These are phyloP conservation scores for Ramalina intermedia DNA, from an alignment of 495 filamentous ascomycete species.

Conservation along the genomic window DNA sequence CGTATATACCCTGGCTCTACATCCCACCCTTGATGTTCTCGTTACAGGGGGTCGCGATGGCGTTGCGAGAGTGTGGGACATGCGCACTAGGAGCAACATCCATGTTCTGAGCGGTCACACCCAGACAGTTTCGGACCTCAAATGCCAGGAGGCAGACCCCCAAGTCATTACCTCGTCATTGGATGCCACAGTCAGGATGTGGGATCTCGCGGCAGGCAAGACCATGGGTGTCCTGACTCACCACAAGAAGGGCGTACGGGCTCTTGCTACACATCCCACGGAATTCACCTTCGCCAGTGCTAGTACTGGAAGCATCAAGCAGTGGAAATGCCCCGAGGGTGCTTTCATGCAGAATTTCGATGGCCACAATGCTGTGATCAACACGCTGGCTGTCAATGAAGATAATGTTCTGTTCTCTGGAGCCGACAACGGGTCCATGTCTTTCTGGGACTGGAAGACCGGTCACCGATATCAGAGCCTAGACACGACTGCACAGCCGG, in stretches of 20 bases:
- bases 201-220: conserved; percentile 94
- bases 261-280: conserved; percentile 70
- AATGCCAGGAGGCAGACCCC: conserved; percentile 92
- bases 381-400: conserved; percentile 83
- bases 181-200: conserved; percentile 83
- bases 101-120: conserved; percentile 88
- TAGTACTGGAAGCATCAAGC: conserved; percentile 89
- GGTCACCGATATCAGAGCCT: conserved; percentile 78
- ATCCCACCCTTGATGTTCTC: conserved; percentile 87
- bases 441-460: conserved; percentile 99
- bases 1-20: conserved; percentile 81
- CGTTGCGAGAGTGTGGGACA: conserved; percentile 93
- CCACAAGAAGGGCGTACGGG: conserved; percentile 93
- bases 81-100: conserved; percentile 89
- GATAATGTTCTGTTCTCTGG: conserved; percentile 92
- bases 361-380: conserved; percentile 91
- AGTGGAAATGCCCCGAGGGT: conserved; percentile 98
- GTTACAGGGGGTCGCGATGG: conserved; percentile 93
- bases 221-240: conserved; percentile 92
- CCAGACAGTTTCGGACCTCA: conserved; percentile 72
- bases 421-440: conserved; percentile 90
- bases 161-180: conserved; percentile 87
- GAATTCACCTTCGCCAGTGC: conserved; percentile 96
- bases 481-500: conserved; percentile 86
- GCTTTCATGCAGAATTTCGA: conserved; percentile 99